Base-by-base conservation (phyloP, 2,329 filamentous ascomycete genomes). In the Capronia coronata region DNA sequence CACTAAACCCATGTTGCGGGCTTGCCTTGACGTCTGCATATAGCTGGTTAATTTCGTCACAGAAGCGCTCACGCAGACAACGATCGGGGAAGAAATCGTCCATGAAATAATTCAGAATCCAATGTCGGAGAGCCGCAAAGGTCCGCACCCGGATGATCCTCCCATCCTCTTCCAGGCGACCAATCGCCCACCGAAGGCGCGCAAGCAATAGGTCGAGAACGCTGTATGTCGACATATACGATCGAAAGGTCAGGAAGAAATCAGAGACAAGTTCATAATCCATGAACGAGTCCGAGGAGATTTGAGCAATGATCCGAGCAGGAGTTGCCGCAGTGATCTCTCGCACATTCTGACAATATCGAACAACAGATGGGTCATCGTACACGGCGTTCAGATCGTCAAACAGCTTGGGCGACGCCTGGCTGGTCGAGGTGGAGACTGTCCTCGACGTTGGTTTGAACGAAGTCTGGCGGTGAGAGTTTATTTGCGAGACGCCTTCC, bases 181-280 rank as follows among this genome's bases (percentile, higher is more conserved):
- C 79, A 42, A 96, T 75, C 0, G 93, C 89, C 93, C 93, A 98
- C 58, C 83, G 77, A 45, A 98, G 71, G 14, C 93, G 81, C 1
- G 90, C 84, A 55, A 97, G 77, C 13, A 98, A 75, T 75, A 95
- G 88, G 40, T 83, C 81, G 18, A 95, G 76, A 2, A 98, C 75
- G 60, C 91, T 84, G 16, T 76, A 74, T 0, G 86, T 75, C 10
- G 87, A 82, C 51, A 98, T 74, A 63, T 96, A 98, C 2, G 86
- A 79, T 42, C 93, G 86, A 63, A 88, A 98, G 0, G 93, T 97
- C 18, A 98, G 78, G 63, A 98, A 98, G 69, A 98, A 98, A 67
- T 98, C 93, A 1, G 93, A 97, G 3, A 98, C 80, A 3, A 98
- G 77, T 62, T 97, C 91, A 65, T 98, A 98, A 66, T 98, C 91